These are phyloP conservation scores for Alloteropsis semialata DNA, from an alignment of 176 grass and related monocot genomes.

Conservation along the genomic window DNA sequence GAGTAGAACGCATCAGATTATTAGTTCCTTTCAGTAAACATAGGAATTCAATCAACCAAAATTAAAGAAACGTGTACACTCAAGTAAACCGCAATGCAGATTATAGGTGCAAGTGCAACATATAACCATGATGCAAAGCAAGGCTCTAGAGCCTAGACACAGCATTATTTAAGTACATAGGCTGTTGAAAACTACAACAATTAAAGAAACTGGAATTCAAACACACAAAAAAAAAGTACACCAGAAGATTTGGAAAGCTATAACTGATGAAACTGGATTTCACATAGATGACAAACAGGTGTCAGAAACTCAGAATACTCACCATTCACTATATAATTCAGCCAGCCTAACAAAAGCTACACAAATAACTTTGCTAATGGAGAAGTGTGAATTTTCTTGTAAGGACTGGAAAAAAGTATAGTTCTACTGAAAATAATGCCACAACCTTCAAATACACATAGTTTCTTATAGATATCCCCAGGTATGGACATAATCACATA, in stretches of 20 bases:
- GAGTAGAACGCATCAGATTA: slow-evolving; percentile 13
- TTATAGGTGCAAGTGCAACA: not conserved
- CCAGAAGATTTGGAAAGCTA: not conserved
- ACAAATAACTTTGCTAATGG: not conserved
- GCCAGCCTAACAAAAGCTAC: not conserved
- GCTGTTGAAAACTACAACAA: not conserved
- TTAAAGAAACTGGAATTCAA: slow-evolving; percentile 1
- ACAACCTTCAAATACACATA: slow-evolving; percentile 4
- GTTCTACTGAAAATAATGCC: not conserved
- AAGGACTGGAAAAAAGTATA: not conserved
- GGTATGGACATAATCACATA: not conserved
- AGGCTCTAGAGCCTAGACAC: no score
- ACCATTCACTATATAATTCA: slow-evolving; percentile 12
- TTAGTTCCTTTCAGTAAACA: slow-evolving; percentile 23
- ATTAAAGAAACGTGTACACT: not conserved
- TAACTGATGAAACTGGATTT: not conserved
- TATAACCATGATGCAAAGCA: not conserved
- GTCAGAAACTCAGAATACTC: not conserved
- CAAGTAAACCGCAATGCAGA: not conserved
- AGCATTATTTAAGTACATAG: no score
- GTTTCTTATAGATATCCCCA: not conserved
- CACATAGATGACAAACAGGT: not conserved
- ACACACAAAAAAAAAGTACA: not conserved
- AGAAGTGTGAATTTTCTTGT: not conserved
- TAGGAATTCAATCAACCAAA: slow-evolving; percentile 7